phyloP scores from a whole-genome alignment of 2,329 filamentous ascomycete genomes.

The Aspergillus floridensis region DNA sequence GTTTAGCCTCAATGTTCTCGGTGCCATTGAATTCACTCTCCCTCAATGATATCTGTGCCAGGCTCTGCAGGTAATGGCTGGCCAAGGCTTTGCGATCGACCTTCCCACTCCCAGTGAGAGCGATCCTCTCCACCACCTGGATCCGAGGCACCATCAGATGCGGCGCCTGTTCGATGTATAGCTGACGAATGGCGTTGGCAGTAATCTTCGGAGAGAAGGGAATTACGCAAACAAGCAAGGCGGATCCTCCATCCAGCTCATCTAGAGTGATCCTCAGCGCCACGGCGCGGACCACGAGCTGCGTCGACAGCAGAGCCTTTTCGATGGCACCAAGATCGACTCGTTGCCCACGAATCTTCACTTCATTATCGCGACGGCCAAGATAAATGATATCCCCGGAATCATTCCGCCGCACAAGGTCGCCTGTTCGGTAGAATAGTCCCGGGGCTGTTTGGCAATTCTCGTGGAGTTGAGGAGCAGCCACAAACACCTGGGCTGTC shows the following conservation, averaged over 20 bases:
- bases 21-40: too few relatives aligned
- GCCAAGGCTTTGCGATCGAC: slow-evolving; percentile 40
- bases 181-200: neutral
- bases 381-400: slow-evolving; percentile 31
- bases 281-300: slow-evolving; percentile 15
- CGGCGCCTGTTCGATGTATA: neutral
- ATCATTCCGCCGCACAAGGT: slow-evolving; percentile 24
- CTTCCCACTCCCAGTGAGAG: slow-evolving; percentile 71
- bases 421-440: slow-evolving; percentile 20
- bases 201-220: slow-evolving; percentile 33
- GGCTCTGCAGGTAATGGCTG: slow-evolving; percentile 2
- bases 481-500: slow-evolving; percentile 67
- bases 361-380: slow-evolving; percentile 47
- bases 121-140: slow-evolving; percentile 64
- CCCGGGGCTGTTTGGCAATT: neutral
- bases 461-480: slow-evolving; percentile 22
- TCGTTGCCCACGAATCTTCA: slow-evolving; percentile 54
- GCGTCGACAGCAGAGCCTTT: slow-evolving; percentile 12
- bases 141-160: slow-evolving; percentile 63
- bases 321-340: slow-evolving; percentile 51
- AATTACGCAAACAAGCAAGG: slow-evolving; percentile 21
- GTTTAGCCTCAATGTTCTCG: neutral
- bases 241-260: slow-evolving; percentile 10
- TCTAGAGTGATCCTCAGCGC: slow-evolving; percentile 13
- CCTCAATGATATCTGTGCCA: neutral